A percentile compares a stretch with the other conserved stretches of the same genome.
These are phyloP conservation scores for Boletus semigastroideus DNA, from an alignment of 1,284 basidiomycete genomes.

Conservation along the genomic window DNA sequence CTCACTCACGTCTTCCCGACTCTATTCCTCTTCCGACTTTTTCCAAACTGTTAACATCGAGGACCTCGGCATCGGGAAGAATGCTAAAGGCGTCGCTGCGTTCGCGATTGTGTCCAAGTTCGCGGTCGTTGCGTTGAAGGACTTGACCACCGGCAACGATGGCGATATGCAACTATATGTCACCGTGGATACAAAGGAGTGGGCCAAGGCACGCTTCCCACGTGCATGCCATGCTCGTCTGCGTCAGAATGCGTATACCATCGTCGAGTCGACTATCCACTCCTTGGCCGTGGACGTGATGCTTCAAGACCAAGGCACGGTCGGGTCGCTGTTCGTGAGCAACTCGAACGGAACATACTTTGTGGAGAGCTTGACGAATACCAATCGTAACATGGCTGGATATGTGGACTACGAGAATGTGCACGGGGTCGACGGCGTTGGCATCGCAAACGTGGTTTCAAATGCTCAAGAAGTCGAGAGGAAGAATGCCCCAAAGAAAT, in stretches of 20 bases:
- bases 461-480: conserved; percentile 84
- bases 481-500: conserved; percentile 59
- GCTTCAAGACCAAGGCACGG: conserved; percentile 65
- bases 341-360: conserved; percentile 96
- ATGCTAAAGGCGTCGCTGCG: conserved; percentile 82
- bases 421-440: conserved; percentile 91
- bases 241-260: conserved; percentile 91
- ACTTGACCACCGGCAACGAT: conserved; percentile 46
- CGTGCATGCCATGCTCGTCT: conserved; percentile 79
- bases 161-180: conserved; percentile 86
- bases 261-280: conserved; percentile 91
- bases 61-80: conserved; percentile 82
- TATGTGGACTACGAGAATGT: conserved; percentile 94
- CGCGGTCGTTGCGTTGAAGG: conserved; percentile 83
- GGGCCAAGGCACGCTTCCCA: conserved; percentile 85
- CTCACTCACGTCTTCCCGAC: conserved; percentile 62
- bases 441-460: conserved; percentile 83
- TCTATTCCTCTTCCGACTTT: conserved; percentile 84
- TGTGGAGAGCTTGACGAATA: conserved; percentile 87
- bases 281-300: conserved; percentile 94
- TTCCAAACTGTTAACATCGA: conserved; percentile 68
- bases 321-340: conserved; percentile 92
- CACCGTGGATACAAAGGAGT: conserved; percentile 74
- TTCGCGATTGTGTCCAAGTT: conserved; percentile 91
- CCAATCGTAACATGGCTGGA: conserved; percentile 84